These are phyloP conservation scores for Hypocrella siamensis DNA, from an alignment of 2,329 filamentous ascomycete species.

Conservation along the genomic window DNA sequence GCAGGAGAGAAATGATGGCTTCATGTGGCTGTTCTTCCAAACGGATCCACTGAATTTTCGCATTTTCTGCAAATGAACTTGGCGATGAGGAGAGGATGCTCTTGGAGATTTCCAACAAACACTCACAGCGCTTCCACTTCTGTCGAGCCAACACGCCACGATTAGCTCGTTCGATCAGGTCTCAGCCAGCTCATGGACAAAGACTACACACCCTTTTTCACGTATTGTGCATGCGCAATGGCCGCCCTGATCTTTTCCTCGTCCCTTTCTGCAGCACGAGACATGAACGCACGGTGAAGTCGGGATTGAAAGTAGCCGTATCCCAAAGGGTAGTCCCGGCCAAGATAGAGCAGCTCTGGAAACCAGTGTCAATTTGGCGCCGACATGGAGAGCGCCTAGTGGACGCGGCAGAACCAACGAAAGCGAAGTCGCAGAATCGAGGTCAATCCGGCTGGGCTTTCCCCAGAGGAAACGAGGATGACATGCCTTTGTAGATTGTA, in stretches of 20 bases:
- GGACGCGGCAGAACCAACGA: too few species aligned
- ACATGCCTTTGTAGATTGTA: constrained; percentile 79
- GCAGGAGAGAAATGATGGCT: background rate
- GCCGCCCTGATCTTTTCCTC: constrained; percentile 61
- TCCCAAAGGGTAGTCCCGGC: constrained; percentile 74
- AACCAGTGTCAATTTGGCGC: too few species aligned
- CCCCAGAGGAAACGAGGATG: too few species aligned
- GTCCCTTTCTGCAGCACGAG: constrained; percentile 53
- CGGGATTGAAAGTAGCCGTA: constrained; percentile 66
- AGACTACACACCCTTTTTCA: constrained; percentile 70
- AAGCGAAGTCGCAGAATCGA: too few species aligned
- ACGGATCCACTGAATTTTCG: background rate
- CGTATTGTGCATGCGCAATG: constrained; percentile 67
- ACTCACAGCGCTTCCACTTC: constrained; percentile 87
- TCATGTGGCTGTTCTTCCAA: too few species aligned
- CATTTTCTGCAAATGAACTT: background rate
- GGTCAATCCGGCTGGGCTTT: too few species aligned
- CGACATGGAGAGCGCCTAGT: too few species aligned
- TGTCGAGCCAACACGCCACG: constrained; percentile 17
- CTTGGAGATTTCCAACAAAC: too few species aligned
- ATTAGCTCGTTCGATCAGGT: too few species aligned
- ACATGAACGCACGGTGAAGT: constrained; percentile 72
- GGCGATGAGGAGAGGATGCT: too few species aligned
- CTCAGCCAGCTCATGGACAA: too few species aligned
- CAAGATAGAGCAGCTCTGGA: constrained; percentile 71